Evolutionary conservation across 177 flowering plant genomes (phyloP).

Genomic region (Vitis hybrid): DNA sequence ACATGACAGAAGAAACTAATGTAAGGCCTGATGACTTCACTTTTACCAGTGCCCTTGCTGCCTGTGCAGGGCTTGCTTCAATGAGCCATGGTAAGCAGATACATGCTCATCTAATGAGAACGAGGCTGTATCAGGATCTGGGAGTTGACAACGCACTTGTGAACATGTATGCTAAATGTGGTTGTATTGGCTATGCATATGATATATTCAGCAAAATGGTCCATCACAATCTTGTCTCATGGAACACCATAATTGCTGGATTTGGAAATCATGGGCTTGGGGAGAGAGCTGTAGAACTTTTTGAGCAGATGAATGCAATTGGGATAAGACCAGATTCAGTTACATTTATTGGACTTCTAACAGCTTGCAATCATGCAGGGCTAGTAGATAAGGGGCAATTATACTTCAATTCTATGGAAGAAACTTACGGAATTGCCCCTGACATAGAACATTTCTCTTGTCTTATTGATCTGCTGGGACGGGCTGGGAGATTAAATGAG

Average conservation of each 20-base stretch:
- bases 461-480: constrained; percentile 72
- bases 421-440: constrained; percentile 46
- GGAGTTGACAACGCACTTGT: constrained; percentile 70
- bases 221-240: constrained; percentile 53
- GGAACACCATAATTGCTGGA: constrained; percentile 73
- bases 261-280: constrained; percentile 70
- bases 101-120: constrained; percentile 60
- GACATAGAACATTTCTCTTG: constrained; percentile 69
- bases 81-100: constrained; percentile 54
- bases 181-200: constrained; percentile 46
- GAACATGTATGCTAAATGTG: constrained; percentile 88
- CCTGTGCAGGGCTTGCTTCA: constrained; percentile 60
- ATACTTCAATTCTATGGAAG: constrained; percentile 54
- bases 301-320: constrained; percentile 48
- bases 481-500: constrained; percentile 62
- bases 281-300: constrained; percentile 40
- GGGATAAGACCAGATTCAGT: constrained; percentile 59
- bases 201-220: constrained; percentile 41
- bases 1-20: constrained; percentile 32
- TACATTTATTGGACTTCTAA: constrained; percentile 60
- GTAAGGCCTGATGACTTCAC: constrained; percentile 60
- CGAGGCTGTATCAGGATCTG: constrained; percentile 35
- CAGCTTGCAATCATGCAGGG: constrained; percentile 79
- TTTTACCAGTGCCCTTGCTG: constrained; percentile 58
- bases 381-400: constrained; percentile 52